phyloP scores from a whole-genome alignment of 495 filamentous ascomycete genomes.

The Barbatosphaeria neglecta region DNA sequence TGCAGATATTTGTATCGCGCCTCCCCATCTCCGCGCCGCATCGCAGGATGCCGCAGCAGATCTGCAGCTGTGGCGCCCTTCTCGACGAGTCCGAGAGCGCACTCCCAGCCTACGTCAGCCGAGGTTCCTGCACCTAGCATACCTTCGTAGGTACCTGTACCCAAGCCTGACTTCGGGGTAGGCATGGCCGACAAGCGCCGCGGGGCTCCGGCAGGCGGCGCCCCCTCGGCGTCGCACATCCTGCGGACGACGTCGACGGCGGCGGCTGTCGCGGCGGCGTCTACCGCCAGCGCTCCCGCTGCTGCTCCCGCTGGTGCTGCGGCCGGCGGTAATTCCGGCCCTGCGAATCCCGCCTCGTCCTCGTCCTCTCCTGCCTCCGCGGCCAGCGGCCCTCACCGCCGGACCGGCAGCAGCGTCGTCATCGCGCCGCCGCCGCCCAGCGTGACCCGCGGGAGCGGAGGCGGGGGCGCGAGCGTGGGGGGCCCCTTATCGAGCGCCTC shows the following conservation, averaged over 20 bases:
- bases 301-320: not conserved
- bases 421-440: constrained; percentile 8
- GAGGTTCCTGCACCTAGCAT: no score
- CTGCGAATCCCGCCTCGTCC: not conserved
- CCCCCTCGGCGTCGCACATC: not conserved
- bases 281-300: not conserved
- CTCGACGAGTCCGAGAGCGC: no score
- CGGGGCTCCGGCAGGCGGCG: not conserved
- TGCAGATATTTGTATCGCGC: no score
- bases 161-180: not conserved
- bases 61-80: no score
- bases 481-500: constrained; percentile 17
- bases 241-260: not conserved
- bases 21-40: no score
- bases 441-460: not conserved
- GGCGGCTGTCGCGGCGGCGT: not conserved
- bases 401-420: constrained; percentile 20
- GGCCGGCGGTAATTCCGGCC: no score
- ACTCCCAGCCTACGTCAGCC: no score
- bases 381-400: constrained; percentile 16
- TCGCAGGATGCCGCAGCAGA: no score
- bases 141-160: not conserved
- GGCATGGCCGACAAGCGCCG: constrained; percentile 2
- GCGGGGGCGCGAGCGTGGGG: not conserved
- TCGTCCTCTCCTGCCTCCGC: constrained; percentile 19